A percentile compares a stretch with the other conserved stretches of the same genome.
These are phyloP conservation scores for Entoloma clypeatum DNA, from an alignment of 1,284 basidiomycete genomes.

Conservation along the genomic window DNA sequence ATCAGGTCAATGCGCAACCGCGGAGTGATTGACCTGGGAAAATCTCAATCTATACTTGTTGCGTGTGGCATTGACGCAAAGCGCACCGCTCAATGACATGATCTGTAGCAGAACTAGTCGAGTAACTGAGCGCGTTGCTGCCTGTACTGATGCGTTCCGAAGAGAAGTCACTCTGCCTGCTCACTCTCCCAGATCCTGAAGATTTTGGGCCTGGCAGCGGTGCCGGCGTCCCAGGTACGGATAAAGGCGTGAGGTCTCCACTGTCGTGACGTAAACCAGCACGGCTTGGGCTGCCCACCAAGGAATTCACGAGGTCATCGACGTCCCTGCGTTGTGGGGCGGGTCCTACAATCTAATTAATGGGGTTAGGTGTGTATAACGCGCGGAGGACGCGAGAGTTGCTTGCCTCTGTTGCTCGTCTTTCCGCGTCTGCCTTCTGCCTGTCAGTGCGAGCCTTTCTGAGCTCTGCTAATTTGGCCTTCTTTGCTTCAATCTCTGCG, in stretches of 20 bases:
- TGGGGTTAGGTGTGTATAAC: neutral
- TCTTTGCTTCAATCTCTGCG: constrained; percentile 89
- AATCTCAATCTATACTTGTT: constrained; percentile 1
- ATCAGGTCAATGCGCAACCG: constrained; percentile 71
- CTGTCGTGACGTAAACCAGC: constrained; percentile 44
- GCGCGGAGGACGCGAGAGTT: neutral
- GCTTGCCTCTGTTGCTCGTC: constrained; percentile 45
- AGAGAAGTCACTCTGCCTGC: constrained; percentile 62
- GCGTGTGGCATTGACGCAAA: neutral
- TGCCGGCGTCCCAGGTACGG: constrained; percentile 70
- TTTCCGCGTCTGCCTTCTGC: constrained; percentile 55
- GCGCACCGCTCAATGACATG: constrained; percentile 63
- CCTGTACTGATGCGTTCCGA: constrained; percentile 47
- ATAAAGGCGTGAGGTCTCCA: constrained; percentile 61
- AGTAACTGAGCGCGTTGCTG: constrained; percentile 42
- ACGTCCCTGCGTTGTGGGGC: constrained; percentile 52
- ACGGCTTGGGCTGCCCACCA: constrained; percentile 37
- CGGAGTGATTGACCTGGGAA: constrained; percentile 55
- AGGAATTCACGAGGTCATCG: constrained; percentile 61
- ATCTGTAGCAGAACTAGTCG: constrained; percentile 57
- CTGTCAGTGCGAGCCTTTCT: constrained; percentile 69
- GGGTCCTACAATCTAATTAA: constrained; percentile 27
- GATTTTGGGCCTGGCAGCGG: constrained; percentile 45
- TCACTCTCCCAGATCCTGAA: constrained; percentile 55
- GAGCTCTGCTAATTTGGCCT: constrained; percentile 83